Evolutionary conservation across 208 protist genomes (phyloP), one percentile per base, ranked within the genome.

Genomic region (Crithidia acanthocephali): DNA sequence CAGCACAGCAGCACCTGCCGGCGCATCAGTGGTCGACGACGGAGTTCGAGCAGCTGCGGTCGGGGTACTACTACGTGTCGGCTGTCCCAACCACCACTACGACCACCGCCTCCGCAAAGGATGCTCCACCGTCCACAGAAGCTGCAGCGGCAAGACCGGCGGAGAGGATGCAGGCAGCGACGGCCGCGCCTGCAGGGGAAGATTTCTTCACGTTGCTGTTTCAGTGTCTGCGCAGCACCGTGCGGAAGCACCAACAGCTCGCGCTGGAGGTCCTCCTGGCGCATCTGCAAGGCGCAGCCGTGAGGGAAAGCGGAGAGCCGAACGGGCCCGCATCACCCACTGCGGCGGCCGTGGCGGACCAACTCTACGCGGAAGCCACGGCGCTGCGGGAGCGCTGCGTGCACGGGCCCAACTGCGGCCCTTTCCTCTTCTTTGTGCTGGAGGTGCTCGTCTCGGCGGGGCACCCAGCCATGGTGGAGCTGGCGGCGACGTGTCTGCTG

Each of bases 141-240:
- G n/a, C n/a, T n/a, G n/a, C n/a, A n/a, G n/a, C n/a, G n/a, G n/a
- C n/a, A n/a, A n/a, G n/a, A n/a, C n/a, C n/a, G n/a, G n/a, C n/a
- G n/a, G n/a, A n/a, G n/a, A n/a, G n/a, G n/a, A n/a, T n/a, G n/a
- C n/a, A n/a, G n/a, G n/a, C 6, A 42, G 37, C 40, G n/a, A 44
- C 40, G 10, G 3, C 16, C 27, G 33, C 20, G 3, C 28, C 51
- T 27, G 32, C 30, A 1, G 83, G 80, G 2, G 86, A 91, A 68
- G 75, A 27, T 25, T 92, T 84, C 62, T 66, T 92, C 16, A 55
- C 60, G 8, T 53, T 82, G 20, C 42, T 88, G 18, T 67, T 85
- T 35, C 72, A 55, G 25, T 85, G 83, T 65, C 61, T 92, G 32
- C 71, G 79, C 25, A 92, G 86, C 53, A 83, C 79, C 20, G 86